Evolutionary conservation across 129 eudicot species (phyloP), one percentile per base, ranked within the genome.

Genomic region (Mikania micrantha): DNA sequence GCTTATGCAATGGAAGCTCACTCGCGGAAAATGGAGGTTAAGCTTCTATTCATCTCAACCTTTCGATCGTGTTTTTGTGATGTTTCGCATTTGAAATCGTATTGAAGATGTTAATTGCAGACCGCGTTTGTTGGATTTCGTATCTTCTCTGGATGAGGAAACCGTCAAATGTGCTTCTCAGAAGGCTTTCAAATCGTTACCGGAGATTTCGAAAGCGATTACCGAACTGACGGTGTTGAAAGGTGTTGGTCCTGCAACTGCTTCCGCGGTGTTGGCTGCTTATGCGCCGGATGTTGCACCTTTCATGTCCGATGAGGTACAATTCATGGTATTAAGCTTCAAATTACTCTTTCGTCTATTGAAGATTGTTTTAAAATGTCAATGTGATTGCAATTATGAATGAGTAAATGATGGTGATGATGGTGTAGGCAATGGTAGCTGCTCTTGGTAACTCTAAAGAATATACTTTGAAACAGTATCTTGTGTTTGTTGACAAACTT

Each of bases 231-330:
- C 96, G 1, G 87, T 81, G 7, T 57, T 91, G 73, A 91, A 91
- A 54, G 97, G 97, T 0, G 91, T 91, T 44, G 97, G 97, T 20
- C 96, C 97, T 47, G 96, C 96, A 21, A 88, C 96, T 36, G 97
- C 97, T 6, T 91, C 97, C 41, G 96, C 97, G 31, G 77, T 91
- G 45, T 86, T 91, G 22, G 97, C 97, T 19, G 94, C 88, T 35
- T 91, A 83, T 70, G 90, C 90, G 0, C 97, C 97, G 24, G 82
- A 83, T 41, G 77, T 88, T 31, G 90, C 90, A 1, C 94, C 96
- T 0, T 88, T 91, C 76, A 91, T 91, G 97, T 91, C 97, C 5
- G 97, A 91, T 66, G 94, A 88, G 88, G 97, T 90, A 28, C 16
- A 0, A 28, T 2, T 21, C 10, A 11, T 10, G 40, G 2, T 19